Evolutionary conservation across 2,329 filamentous ascomycete species (phyloP).

Genomic region (Aspergillus aculeatus): DNA sequence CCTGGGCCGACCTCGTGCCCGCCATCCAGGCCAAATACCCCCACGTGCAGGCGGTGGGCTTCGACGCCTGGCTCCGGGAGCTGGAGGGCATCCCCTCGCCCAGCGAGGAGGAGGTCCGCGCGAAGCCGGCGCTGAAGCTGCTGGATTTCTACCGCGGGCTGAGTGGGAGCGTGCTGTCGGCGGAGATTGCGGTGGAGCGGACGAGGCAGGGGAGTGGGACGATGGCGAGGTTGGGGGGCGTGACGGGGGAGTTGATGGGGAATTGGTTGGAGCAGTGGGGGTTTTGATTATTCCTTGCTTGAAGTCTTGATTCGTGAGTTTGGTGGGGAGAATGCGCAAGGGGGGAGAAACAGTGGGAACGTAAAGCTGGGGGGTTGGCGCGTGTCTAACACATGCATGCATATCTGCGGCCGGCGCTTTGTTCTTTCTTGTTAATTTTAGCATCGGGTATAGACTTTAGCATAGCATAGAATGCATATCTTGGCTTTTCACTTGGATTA

Average conservation of each 20-base stretch:
- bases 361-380: neutral
- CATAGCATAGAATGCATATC: no score
- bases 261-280: conserved; percentile 33
- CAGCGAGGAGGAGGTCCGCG: conserved; percentile 38
- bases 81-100: conserved; percentile 45
- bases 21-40: conserved; percentile 46
- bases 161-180: conserved; percentile 23
- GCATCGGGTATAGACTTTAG: no score
- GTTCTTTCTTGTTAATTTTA: no score
- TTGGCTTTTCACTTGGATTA: no score
- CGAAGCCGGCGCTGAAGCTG: conserved; percentile 54
- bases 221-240: conserved; percentile 37
- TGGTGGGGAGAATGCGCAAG: neutral
- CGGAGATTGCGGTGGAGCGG: conserved; percentile 43
- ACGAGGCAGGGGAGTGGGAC: conserved; percentile 45
- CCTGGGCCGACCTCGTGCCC: conserved; percentile 45
- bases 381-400: neutral
- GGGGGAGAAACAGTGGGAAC: neutral
- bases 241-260: conserved; percentile 41
- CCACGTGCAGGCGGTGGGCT: conserved; percentile 37
- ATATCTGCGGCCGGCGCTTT: neutral
- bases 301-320: neutral
- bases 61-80: conserved; percentile 48
- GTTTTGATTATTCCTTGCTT: conserved; percentile 5
- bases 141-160: conserved; percentile 50